Conservation (phyloP, 2,329 filamentous ascomycete genomes). For the Gnomoniopsis sp. region DNA sequence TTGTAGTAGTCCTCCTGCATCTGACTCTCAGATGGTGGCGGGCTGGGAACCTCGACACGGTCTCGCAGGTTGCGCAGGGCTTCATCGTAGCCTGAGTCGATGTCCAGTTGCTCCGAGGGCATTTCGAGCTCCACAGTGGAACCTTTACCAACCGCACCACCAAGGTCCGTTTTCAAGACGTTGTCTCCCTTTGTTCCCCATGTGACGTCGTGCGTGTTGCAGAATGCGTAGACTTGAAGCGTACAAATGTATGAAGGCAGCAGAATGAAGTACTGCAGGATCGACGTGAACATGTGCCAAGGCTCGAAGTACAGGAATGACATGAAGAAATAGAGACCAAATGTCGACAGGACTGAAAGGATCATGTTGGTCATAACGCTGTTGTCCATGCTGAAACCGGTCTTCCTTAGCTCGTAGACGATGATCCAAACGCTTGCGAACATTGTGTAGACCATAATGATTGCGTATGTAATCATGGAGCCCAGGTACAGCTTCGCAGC, state of each 20-base stretch:
- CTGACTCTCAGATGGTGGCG: slow-evolving; percentile 67
- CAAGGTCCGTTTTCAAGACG: slow-evolving; percentile 86
- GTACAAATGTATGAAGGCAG: slow-evolving; percentile 95
- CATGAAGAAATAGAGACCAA: slow-evolving; percentile 95
- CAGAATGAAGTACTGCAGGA: slow-evolving; percentile 87
- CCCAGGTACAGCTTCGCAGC: slow-evolving; percentile 85
- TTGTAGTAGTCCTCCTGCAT: slow-evolving; percentile 98
- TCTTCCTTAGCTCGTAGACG: slow-evolving; percentile 67
- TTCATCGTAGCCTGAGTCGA: slow-evolving; percentile 96
- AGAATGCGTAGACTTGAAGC: slow-evolving; percentile 96
- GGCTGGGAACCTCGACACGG: slow-evolving; percentile 72
- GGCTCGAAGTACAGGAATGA: slow-evolving; percentile 95
- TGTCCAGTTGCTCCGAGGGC: slow-evolving; percentile 96
- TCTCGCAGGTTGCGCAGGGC: slow-evolving; percentile 94
- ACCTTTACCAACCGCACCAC: slow-evolving; percentile 73
- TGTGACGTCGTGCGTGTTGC: slow-evolving; percentile 97
- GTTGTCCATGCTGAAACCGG: slow-evolving; percentile 64
- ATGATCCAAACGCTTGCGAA: slow-evolving; percentile 90
- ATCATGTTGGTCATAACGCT: slow-evolving; percentile 95
- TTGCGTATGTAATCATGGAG: slow-evolving; percentile 82
- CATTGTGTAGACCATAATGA: slow-evolving; percentile 95
- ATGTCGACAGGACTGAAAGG: slow-evolving; percentile 80
- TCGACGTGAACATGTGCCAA: slow-evolving; percentile 97
- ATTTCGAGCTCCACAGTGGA: slow-evolving; percentile 92
- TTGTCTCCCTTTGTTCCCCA: slow-evolving; percentile 99